A percentile compares a stretch with the other conserved stretches of the same genome.
phyloP scores from a whole-genome alignment of 306 rosid species.

The Prunus fruticosa region DNA sequence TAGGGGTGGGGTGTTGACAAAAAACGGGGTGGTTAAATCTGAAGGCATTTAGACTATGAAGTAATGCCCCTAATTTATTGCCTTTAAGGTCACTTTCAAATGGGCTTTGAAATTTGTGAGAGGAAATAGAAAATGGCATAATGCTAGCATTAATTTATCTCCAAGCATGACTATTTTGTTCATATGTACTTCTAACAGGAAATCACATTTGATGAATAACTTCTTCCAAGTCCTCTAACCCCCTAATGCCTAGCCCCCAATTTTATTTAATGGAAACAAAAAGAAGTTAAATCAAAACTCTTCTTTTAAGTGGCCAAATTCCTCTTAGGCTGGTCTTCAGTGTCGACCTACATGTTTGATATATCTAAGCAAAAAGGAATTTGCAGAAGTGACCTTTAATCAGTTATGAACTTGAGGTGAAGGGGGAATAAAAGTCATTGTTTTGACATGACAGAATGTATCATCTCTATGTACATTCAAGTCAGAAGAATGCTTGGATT shows the following conservation, averaged over 20 bases:
- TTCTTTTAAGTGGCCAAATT: too few relatives aligned
- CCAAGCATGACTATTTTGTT: neutral
- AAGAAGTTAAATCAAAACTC: too few relatives aligned
- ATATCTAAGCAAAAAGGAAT: neutral
- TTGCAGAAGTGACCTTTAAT: neutral
- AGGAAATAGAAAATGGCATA: neutral
- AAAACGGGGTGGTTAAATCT: too few relatives aligned
- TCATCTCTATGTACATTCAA: neutral
- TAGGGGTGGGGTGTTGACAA: too few relatives aligned
- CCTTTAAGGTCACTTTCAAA: too few relatives aligned
- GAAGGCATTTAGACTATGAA: too few relatives aligned
- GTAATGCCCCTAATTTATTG: too few relatives aligned
- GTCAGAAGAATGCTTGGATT: neutral
- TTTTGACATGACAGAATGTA: neutral
- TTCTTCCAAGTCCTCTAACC: neutral
- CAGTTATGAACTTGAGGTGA: neutral
- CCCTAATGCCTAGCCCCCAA: too few relatives aligned
- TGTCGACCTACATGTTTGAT: neutral
- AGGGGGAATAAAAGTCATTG: neutral
- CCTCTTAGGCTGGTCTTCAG: neutral
- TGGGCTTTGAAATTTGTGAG: neutral
- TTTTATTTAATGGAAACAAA: too few relatives aligned
- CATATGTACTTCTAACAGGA: neutral
- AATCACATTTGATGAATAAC: neutral
- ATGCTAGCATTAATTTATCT: neutral